Conservation (phyloP, 2,329 filamentous ascomycete genomes). For the Meredithiella fracta region DNA sequence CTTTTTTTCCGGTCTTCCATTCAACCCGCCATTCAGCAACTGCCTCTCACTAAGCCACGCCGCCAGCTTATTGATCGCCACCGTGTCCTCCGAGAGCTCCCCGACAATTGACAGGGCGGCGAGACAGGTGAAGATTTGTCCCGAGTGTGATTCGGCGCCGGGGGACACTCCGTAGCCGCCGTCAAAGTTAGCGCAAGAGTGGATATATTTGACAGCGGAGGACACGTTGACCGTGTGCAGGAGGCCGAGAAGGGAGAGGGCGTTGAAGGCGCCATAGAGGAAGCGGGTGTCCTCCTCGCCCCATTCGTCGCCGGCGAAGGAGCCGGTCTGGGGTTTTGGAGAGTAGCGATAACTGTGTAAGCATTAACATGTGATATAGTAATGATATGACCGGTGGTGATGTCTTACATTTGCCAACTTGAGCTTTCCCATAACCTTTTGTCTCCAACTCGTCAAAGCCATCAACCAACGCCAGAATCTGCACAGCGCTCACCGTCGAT, state of each 20-base stretch:
- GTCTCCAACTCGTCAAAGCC: conserved; percentile 69
- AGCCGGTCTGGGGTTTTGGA: conserved; percentile 70
- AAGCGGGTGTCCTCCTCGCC: conserved; percentile 93
- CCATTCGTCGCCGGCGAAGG: conserved; percentile 90
- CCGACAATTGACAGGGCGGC: conserved; percentile 72
- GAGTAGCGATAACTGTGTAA: conserved; percentile 50
- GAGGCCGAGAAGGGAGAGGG: conserved; percentile 65
- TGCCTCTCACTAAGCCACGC: conserved; percentile 91
- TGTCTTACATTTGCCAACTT: conserved; percentile 62
- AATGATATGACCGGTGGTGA: too few species aligned
- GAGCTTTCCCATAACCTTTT: conserved; percentile 44
- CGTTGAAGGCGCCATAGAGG: conserved; percentile 77
- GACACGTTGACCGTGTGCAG: conserved; percentile 59
- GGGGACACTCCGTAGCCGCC: conserved; percentile 83
- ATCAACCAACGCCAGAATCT: conserved; percentile 76
- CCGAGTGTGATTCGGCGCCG: conserved; percentile 84
- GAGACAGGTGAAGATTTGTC: conserved; percentile 90
- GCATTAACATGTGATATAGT: too few species aligned
- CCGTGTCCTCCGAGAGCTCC: conserved; percentile 50
- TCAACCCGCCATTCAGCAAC: conserved; percentile 70
- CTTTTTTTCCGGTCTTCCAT: conserved; percentile 85
- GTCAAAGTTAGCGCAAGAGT: conserved; percentile 79
- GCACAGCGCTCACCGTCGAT: conserved; percentile 86
- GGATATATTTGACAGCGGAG: conserved; percentile 64
- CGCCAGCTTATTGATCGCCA: conserved; percentile 67